These are phyloP conservation scores for Debaryomyces coudertii DNA, from an alignment of 1,139 yeast genomes.

Conservation along the genomic window DNA sequence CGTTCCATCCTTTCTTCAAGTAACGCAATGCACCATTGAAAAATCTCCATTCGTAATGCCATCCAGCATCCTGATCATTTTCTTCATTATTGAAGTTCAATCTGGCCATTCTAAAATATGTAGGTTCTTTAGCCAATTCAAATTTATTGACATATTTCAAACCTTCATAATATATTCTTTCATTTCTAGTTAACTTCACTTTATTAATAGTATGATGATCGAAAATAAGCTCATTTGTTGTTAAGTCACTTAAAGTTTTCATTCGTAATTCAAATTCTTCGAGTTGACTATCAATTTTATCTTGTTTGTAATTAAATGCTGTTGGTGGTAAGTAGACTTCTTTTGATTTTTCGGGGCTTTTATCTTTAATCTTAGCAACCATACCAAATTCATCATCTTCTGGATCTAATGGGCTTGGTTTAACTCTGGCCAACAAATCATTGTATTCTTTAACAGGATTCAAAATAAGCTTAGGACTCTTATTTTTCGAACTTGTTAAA, in stretches of 20 bases:
- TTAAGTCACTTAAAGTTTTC: slow-evolving; percentile 15
- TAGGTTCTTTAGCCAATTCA: slow-evolving; percentile 20
- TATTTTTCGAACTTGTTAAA: slow-evolving; percentile 22
- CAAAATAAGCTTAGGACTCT: slow-evolving; percentile 19
- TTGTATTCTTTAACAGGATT: slow-evolving; percentile 27
- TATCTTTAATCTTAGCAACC: slow-evolving; percentile 24
- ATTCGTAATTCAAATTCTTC: slow-evolving; percentile 16
- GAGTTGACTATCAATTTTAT: slow-evolving; percentile 19
- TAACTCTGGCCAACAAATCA: slow-evolving; percentile 19
- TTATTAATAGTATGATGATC: slow-evolving; percentile 21
- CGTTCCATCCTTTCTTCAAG: slow-evolving; percentile 24
- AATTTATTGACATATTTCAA: slow-evolving; percentile 18
- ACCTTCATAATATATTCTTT: slow-evolving; percentile 20
- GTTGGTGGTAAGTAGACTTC: slow-evolving; percentile 17
- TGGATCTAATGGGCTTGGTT: slow-evolving; percentile 20
- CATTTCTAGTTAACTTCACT: slow-evolving; percentile 17
- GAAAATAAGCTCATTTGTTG: slow-evolving; percentile 25
- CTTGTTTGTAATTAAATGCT: slow-evolving; percentile 22
- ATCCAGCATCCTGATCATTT: slow-evolving; percentile 27
- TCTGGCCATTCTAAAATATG: slow-evolving; percentile 29
- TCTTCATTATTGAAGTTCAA: slow-evolving; percentile 18
- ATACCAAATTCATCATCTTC: slow-evolving; percentile 27
- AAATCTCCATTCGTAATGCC: slow-evolving; percentile 32
- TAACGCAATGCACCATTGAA: slow-evolving; percentile 27
- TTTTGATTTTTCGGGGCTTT: slow-evolving; percentile 17